Evolutionary conservation across 192 early-diverging fungal species (phyloP).

Genomic region (Coemansia sp.): DNA sequence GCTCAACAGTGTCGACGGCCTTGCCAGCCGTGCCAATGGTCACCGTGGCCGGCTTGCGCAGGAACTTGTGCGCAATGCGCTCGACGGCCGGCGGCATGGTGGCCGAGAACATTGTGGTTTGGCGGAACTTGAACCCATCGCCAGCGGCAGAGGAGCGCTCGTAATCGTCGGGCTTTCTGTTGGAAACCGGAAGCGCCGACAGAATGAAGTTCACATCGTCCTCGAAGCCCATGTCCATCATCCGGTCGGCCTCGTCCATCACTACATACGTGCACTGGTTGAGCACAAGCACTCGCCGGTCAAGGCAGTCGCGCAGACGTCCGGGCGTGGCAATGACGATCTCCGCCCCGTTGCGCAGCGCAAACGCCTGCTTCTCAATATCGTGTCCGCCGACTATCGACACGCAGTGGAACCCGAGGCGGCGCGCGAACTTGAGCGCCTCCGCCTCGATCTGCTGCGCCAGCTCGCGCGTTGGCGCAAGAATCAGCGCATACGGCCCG

Average conservation of each 20-base stretch:
- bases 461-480: slow-evolving; percentile 96
- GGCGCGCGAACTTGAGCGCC: slow-evolving; percentile 84
- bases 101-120: slow-evolving; percentile 99
- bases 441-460: slow-evolving; percentile 97
- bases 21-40: slow-evolving; percentile 96
- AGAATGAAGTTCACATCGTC: slow-evolving; percentile 94
- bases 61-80: slow-evolving; percentile 89
- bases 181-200: slow-evolving; percentile 87
- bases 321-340: slow-evolving; percentile 99
- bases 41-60: slow-evolving; percentile 87
- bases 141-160: slow-evolving; percentile 31
- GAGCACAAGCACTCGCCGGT: slow-evolving; percentile 84
- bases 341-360: slow-evolving; percentile 87
- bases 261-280: slow-evolving; percentile 97
- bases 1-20: slow-evolving; percentile 95
- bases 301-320: slow-evolving; percentile 89
- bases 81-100: slow-evolving; percentile 97
- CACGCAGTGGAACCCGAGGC: slow-evolving; percentile 83
- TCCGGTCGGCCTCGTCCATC: slow-evolving; percentile 98
- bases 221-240: slow-evolving; percentile 95
- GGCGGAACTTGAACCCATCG: slow-evolving; percentile 63
- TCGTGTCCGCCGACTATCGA: slow-evolving; percentile 85
- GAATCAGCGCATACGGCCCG: slow-evolving; percentile 90
- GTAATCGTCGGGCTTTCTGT: slow-evolving; percentile 82
- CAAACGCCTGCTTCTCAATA: slow-evolving; percentile 85